phyloP scores from a whole-genome alignment of 2,329 filamentous ascomycete genomes.

The Diaporthe helianthi region DNA sequence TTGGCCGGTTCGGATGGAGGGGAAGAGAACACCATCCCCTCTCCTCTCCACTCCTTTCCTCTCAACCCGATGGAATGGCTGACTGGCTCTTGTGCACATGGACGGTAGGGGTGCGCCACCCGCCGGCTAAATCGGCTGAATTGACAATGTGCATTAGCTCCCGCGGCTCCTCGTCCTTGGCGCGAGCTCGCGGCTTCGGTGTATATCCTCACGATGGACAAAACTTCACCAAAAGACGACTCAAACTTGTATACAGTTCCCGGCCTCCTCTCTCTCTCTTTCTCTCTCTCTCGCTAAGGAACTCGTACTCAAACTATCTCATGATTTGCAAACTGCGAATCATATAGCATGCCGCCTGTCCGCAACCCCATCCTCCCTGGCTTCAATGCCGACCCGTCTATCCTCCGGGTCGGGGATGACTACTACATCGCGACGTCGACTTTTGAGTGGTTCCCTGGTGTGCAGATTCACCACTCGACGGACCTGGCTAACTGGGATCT shows the following conservation, averaged over 20 bases:
- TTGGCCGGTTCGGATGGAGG: not conserved
- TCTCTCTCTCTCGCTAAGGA: too few relatives aligned
- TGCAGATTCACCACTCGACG: conserved; percentile 61
- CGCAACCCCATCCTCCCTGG: conserved; percentile 64
- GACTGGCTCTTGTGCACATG: not conserved
- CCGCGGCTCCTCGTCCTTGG: conserved; percentile 14
- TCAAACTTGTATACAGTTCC: not conserved
- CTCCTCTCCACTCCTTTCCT: too few relatives aligned
- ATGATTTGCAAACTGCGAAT: not conserved
- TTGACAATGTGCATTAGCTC: conserved; percentile 21
- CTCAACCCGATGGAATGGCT: not conserved
- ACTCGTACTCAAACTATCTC: too few relatives aligned
- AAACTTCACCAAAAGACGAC: not conserved
- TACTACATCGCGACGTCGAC: conserved; percentile 64
- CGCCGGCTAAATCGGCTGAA: conserved; percentile 30
- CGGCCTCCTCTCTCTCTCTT: not conserved
- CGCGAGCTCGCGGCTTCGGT: not conserved
- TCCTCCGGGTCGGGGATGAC: conserved; percentile 58
- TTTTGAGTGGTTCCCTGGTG: conserved; percentile 62
- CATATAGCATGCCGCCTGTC: conserved; percentile 52
- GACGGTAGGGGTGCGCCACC: not conserved
- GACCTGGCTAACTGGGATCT: conserved; percentile 62
- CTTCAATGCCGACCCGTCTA: conserved; percentile 63
- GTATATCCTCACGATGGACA: conserved; percentile 15
- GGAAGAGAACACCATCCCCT: too few relatives aligned